Evolutionary conservation across 2,329 filamentous ascomycete genomes (phyloP), one percentile per base, ranked within the genome.

Genomic region (Cryphonectria radicalis): DNA sequence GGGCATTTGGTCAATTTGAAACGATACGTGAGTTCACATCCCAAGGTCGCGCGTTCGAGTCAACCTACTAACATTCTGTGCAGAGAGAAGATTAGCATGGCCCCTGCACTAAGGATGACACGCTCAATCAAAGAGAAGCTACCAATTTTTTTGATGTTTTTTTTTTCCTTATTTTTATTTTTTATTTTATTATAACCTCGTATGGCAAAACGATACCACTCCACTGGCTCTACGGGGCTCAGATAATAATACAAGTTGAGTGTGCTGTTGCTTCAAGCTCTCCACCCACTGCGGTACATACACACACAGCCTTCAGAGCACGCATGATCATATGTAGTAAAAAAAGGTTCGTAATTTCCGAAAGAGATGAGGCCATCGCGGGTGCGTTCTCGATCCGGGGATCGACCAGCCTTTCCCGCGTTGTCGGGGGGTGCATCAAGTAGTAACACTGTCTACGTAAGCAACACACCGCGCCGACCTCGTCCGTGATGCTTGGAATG

Each of bases 31-130:
- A 50, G 46, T 50, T 50, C 17, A n/a, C 17, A 46, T 11, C 22
- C 46, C 19, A n/a, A 50, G 46, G 46, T 50, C 46, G 22, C 46
- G 46, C 46, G 46, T 50, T 50, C 46, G 46, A 50, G 4, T 43
- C 46, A 40, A 40, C 22, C 10, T 19, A 50, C 46, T 50, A 50
- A 50, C 22, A n/a, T n/a, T 8, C 19, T 10, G 8, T 11, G 19
- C 25, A 57, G 53, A 57, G 53, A 57, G 53, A 57, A 57, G 53
- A 57, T 57, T 92, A 92, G 91, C 91, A 92, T 92, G 90, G 90
- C 90, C 91, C 88, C 88, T 90, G 88, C 87, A 90, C 93, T 95
- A 95, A 95, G 93, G 93, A 95, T 95, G 93, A 95, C 92, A 94
- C 91, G 50, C 32, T 46, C 50, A 66, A 66, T 59, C 55, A 59